Evolutionary conservation across 192 early-diverging fungal species (phyloP), one percentile per base, ranked within the genome.

Genomic region (Rhizophagus prolifer): DNA sequence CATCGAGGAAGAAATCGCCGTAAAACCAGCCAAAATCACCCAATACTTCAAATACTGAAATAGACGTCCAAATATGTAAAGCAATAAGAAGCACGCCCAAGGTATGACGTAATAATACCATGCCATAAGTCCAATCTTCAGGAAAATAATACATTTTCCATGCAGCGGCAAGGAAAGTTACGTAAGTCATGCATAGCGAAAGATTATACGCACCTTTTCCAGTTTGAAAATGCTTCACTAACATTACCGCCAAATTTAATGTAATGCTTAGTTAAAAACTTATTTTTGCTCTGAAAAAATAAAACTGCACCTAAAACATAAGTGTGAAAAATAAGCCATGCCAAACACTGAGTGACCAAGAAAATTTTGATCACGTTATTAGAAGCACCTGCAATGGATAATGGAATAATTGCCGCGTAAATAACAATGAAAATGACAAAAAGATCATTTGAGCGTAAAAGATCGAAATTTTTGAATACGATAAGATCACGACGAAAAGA

Each of bases 1-100:
- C 90, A 80, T 94, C 94, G 68, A 96, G 89, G 85, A 98, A 97
- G 78, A 97, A 97, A 79, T 98, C 97, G 62, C 95, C 96, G 80
- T 98, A 97, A 85, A 99, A 99, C 96, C 96, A 99, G 4, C 96
- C 97, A 85, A 94, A 95, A 77, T 96, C 94, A 64, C 97, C 96
- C 70, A 97, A 86, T 7, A 91, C 95, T 81, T 97, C 94, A 85
- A 94, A 95, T 59, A 97, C 93, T 9, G 95, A 95, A 30, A 92
- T 84, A 10, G 97, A 91, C 41, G 94, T 95, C 94, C 95, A 97
- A 58, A 95, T 82, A 76, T 99, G 97, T 64, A 99, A 85, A 7
- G 88, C 83, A 69, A 98, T 94, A 60, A 97, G 86, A 13, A 94
- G 88, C 10, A 89, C 70, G 23, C 94, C 94, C 12, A 97, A 82